A percentile compares a stretch with the other conserved stretches of the same genome.
Evolutionary conservation across 2,329 filamentous ascomycete genomes (phyloP).

Genomic region (Neonectria sp.): DNA sequence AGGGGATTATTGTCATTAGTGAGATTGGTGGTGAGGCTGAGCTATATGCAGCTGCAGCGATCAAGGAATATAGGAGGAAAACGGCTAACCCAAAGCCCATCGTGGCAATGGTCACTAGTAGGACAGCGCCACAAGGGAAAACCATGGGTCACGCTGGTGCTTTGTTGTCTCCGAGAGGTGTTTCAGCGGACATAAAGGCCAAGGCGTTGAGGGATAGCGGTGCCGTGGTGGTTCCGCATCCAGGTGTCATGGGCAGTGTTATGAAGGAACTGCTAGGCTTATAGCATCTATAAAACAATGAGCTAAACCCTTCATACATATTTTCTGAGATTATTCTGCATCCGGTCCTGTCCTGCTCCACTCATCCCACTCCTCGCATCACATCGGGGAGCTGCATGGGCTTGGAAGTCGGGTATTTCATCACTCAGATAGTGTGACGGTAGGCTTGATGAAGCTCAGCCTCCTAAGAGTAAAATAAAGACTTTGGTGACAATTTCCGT

Average conservation of each 20-base stretch:
- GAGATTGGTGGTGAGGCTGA: constrained; percentile 81
- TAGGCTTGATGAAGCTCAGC: no score
- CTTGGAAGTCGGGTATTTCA: no score
- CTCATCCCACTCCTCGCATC: no score
- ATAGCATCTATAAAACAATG: constrained; percentile 16
- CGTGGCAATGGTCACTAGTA: constrained; percentile 77
- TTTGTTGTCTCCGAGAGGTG: constrained; percentile 57
- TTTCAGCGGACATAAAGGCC: constrained; percentile 51
- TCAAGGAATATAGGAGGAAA: constrained; percentile 72
- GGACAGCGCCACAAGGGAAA: constrained; percentile 71
- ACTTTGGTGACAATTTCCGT: no score
- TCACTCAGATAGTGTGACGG: no score
- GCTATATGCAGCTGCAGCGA: constrained; percentile 80
- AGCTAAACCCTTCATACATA: not conserved
- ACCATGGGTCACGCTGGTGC: constrained; percentile 84
- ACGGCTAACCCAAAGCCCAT: constrained; percentile 74
- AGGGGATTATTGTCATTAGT: constrained; percentile 80
- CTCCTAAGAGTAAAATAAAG: no score
- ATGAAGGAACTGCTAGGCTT: constrained; percentile 52
- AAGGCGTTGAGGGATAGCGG: constrained; percentile 54
- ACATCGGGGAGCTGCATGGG: no score
- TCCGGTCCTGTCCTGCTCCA: no score
- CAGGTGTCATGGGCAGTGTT: constrained; percentile 54
- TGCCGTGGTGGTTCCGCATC: constrained; percentile 56
- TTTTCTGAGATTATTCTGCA: no score